Evolutionary conservation across 495 filamentous ascomycete species (phyloP).

Genomic region (Aspergillus cavernicola): DNA sequence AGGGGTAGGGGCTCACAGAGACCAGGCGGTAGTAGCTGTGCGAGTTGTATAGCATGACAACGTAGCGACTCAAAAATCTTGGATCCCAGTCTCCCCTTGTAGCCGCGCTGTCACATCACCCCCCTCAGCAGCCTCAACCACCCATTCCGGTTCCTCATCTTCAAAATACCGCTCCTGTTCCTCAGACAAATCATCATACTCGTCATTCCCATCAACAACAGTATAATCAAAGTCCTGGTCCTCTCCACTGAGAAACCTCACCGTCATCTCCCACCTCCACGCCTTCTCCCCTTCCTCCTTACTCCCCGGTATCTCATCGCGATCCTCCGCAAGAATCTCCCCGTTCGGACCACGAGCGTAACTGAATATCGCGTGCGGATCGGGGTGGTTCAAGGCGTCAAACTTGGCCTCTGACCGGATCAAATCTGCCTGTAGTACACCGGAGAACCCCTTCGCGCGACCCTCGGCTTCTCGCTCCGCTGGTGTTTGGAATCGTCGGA

Average conservation of each 20-base stretch:
- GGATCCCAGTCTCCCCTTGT: conserved; percentile 71
- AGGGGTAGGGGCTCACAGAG: no score
- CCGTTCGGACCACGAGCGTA: conserved; percentile 48
- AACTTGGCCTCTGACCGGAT: conserved; percentile 69
- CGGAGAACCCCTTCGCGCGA: conserved; percentile 67
- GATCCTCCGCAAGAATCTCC: conserved; percentile 54
- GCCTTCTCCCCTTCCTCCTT: conserved; percentile 61
- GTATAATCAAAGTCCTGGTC: conserved; percentile 76
- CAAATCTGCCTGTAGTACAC: conserved; percentile 67
- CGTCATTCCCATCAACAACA: conserved; percentile 63
- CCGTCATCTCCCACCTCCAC: conserved; percentile 65
- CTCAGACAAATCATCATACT: conserved; percentile 59
- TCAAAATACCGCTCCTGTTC: conserved; percentile 73
- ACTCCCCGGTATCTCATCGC: conserved; percentile 52
- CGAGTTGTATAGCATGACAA: background rate
- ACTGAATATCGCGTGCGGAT: conserved; percentile 47
- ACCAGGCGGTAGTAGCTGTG: no score
- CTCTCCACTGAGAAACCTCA: conserved; percentile 66
- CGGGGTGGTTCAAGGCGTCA: conserved; percentile 55
- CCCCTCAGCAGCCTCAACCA: conserved; percentile 45
- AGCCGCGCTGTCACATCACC: conserved; percentile 33
- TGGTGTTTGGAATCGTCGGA: conserved; percentile 72
- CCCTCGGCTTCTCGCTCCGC: conserved; percentile 71
- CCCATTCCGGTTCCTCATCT: conserved; percentile 66
- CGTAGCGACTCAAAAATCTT: conserved; percentile 61